phyloP scores from a whole-genome alignment of 345 rosid species.

The Kernera saxatilis region DNA sequence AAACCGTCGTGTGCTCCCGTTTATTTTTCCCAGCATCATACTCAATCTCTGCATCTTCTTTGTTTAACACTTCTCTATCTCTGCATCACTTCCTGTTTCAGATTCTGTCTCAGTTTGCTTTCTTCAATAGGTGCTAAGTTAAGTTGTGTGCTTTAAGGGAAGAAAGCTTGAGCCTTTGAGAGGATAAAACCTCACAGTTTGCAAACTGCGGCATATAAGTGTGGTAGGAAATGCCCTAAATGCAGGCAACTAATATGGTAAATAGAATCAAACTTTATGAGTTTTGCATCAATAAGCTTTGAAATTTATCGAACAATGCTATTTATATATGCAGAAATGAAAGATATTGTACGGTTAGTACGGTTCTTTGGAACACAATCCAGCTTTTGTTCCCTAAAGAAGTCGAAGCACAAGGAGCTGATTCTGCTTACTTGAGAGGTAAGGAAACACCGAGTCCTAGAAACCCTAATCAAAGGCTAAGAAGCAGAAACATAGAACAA shows the following conservation, averaged over 20 bases:
- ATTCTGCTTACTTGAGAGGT: constrained; percentile 8
- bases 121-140: too few species aligned
- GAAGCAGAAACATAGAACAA: constrained; percentile 30
- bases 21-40: too few species aligned
- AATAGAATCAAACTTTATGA: neutral
- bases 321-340: constrained; percentile 51
- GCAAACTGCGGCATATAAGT: constrained; percentile 75
- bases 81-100: too few species aligned
- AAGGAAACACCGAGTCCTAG: constrained; percentile 18
- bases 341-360: constrained; percentile 79
- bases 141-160: too few species aligned
- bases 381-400: constrained; percentile 90
- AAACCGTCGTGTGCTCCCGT: too few species aligned
- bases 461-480: constrained; percentile 2
- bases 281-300: neutral
- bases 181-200: too few species aligned
- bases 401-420: constrained; percentile 70
- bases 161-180: too few species aligned
- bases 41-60: too few species aligned
- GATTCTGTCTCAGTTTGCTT: too few species aligned
- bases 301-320: neutral
- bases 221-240: constrained; percentile 90
- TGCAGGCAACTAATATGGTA: constrained; percentile 90
- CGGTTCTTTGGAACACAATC: constrained; percentile 97
- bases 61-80: too few species aligned